These are phyloP conservation scores for Phytophthora multivora DNA, from an alignment of 352 stramenopile genomes.

Conservation along the genomic window DNA sequence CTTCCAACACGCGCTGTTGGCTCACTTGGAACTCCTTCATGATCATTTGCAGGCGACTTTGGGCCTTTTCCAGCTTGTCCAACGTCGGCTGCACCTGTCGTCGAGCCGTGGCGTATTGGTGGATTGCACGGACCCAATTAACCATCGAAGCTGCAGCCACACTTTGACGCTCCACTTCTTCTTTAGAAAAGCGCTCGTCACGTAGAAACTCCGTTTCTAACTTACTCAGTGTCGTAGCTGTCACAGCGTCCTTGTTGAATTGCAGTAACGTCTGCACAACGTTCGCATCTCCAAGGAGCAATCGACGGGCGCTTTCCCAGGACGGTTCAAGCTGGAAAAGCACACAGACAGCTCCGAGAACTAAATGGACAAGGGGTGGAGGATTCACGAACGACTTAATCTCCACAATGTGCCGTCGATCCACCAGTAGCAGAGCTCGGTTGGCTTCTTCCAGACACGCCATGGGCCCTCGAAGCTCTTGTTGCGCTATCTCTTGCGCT, in stretches of 20 bases:
- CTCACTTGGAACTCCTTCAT: constrained; percentile 74
- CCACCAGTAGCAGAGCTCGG: constrained; percentile 56
- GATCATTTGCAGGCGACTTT: constrained; percentile 51
- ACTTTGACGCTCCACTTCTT: constrained; percentile 81
- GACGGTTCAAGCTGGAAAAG: constrained; percentile 71
- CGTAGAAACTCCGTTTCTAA: constrained; percentile 55
- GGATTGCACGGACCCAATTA: constrained; percentile 71
- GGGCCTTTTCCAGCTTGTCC: constrained; percentile 65
- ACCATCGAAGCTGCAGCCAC: constrained; percentile 81
- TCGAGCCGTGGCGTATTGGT: constrained; percentile 58
- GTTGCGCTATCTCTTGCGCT: constrained; percentile 58
- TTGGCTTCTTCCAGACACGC: constrained; percentile 76
- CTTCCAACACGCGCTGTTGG: constrained; percentile 59
- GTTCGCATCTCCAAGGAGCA: constrained; percentile 66
- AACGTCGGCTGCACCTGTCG: constrained; percentile 67
- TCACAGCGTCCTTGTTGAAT: constrained; percentile 77
- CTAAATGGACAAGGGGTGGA: constrained; percentile 69
- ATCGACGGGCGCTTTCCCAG: constrained; percentile 71
- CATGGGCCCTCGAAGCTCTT: constrained; percentile 64
- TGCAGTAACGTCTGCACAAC: constrained; percentile 71
- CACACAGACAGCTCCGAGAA: constrained; percentile 74
- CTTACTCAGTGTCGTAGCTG: constrained; percentile 39
- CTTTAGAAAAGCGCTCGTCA: constrained; percentile 57
- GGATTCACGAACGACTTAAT: constrained; percentile 86
- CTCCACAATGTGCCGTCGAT: constrained; percentile 78